Evolutionary conservation across 805 yeast species (phyloP).

Genomic region (Maudiozyma serrabonitensis): DNA sequence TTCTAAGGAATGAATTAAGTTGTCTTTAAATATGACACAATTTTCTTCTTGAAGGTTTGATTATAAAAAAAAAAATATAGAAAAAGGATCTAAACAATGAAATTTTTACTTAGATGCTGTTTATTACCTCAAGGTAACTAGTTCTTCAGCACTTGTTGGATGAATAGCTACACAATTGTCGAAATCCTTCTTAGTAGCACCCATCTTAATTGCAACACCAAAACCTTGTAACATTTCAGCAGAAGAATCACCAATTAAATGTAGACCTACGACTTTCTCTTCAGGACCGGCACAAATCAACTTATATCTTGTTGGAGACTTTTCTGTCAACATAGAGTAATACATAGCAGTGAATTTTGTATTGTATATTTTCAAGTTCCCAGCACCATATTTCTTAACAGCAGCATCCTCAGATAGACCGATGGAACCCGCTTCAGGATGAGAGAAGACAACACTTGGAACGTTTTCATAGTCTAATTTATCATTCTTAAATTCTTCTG

Average conservation of each 20-base stretch:
- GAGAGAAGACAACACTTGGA: slow-evolving; percentile 95
- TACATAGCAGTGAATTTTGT: slow-evolving; percentile 86
- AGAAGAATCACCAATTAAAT: slow-evolving; percentile 81
- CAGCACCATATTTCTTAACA: slow-evolving; percentile 64
- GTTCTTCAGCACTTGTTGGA: slow-evolving; percentile 96
- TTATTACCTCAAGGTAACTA: slow-evolving; percentile 54
- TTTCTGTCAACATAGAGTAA: slow-evolving; percentile 73
- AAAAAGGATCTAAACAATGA: neutral
- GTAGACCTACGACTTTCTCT: slow-evolving; percentile 93
- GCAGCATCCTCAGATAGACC: slow-evolving; percentile 83
- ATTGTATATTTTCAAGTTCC: slow-evolving; percentile 69
- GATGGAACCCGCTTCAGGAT: slow-evolving; percentile 94
- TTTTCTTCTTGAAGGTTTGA: too few relatives aligned
- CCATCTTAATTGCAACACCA: slow-evolving; percentile 98
- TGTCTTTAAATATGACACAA: too few relatives aligned
- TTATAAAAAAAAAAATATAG: neutral
- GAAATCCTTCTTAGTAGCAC: slow-evolving; percentile 93
- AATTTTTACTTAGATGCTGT: neutral
- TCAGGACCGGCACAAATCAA: slow-evolving; percentile 66
- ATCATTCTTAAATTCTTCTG: slow-evolving; percentile 54
- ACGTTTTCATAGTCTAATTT: slow-evolving; percentile 80
- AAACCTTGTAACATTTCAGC: slow-evolving; percentile 96
- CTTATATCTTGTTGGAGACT: slow-evolving; percentile 83
- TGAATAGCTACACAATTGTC: slow-evolving; percentile 96
- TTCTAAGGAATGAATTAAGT: neutral